Evolutionary conservation across 2,329 filamentous ascomycete genomes (phyloP), one percentile per base, ranked within the genome.

Genomic region (Ophiostoma triangulosporum): DNA sequence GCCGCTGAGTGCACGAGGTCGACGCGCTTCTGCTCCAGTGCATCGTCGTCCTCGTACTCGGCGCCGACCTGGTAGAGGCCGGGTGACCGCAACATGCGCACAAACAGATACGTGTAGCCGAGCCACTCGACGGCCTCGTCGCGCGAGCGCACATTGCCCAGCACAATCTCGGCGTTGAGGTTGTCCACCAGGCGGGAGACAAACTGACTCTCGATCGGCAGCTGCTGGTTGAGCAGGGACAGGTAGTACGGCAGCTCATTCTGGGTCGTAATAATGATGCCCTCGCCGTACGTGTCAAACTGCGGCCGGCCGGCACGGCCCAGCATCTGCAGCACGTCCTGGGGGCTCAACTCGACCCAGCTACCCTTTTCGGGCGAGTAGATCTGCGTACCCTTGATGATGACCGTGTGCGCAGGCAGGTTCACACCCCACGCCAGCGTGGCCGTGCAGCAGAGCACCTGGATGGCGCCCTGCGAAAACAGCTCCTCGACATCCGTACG

Each of bases 401-500:
- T 91, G 63, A 98, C 93, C 1, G 93, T 97, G 64, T 98, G 93
- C 2, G 93, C 93, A 4, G 93, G 93, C 64, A 98, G 72, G 68
- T 98, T 98, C 65, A 98, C 93, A 80, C 93, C 93, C 93, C 93
- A 98, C 24, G 93, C 93, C 52, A 98, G 75, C n/a, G 93, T 98
- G 36, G 94, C 91, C 36, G 93, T 98, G 69, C 89, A 97, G 33
- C 97, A 91, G 50, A 98, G 81, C 1, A 98, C 93, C 66, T 96
- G 90, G 35, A 98, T 88, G 31, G 86, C 83, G 57, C 91, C 91
- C 64, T 90, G 86, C 45, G 86, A 81, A 63, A 98, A 98, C 22
- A 98, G 78, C 64, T 95, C 91, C 65, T 97, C 91, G 12, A 98
- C 93, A 50, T 91, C 88, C 27, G 86, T 90, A 70, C 94, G 84